Evolutionary conservation across 2,329 filamentous ascomycete genomes (phyloP).

Genomic region (Pyrenophora graminea): DNA sequence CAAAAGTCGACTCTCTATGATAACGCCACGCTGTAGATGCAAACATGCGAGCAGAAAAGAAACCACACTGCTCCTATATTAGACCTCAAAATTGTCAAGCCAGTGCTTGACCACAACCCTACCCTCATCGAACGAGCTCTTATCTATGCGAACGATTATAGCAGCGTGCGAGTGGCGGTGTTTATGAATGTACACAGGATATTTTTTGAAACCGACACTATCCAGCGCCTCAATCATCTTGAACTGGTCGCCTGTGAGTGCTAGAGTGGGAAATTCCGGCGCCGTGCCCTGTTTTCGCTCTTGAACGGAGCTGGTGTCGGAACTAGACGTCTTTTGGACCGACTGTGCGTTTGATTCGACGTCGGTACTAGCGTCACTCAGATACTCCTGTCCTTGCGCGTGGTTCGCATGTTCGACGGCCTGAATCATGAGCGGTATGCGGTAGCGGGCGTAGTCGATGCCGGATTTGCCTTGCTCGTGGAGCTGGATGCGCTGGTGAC

Average conservation of each 20-base stretch:
- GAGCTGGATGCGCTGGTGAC: conserved; percentile 71
- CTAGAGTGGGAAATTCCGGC: conserved; percentile 69
- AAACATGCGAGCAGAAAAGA: not conserved
- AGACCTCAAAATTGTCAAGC: conserved; percentile 69
- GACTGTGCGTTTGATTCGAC: conserved; percentile 31
- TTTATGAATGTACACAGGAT: conserved; percentile 74
- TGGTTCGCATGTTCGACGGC: conserved; percentile 75
- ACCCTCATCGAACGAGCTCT: conserved; percentile 73
- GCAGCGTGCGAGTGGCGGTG: conserved; percentile 81
- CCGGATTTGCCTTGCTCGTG: conserved; percentile 74
- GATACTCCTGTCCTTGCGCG: conserved; percentile 71
- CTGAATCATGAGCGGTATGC: conserved; percentile 70
- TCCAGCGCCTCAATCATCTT: conserved; percentile 81
- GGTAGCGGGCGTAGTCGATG: conserved; percentile 70
- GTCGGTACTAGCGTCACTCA: conserved; percentile 61
- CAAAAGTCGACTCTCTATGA: no score
- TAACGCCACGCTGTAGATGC: conserved; percentile 16
- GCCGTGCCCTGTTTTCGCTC: conserved; percentile 38
- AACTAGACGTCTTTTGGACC: conserved; percentile 18
- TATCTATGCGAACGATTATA: conserved; percentile 77
- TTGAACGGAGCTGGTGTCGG: conserved; percentile 35
- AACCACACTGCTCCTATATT: not conserved
- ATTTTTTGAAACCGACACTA: conserved; percentile 61
- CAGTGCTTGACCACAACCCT: conserved; percentile 79
- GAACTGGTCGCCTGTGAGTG: conserved; percentile 79